A percentile compares a stretch with the other conserved stretches of the same genome.
These are phyloP conservation scores for Infundibulicybe gibba DNA, from an alignment of 768 basidiomycete genomes.

Conservation along the genomic window DNA sequence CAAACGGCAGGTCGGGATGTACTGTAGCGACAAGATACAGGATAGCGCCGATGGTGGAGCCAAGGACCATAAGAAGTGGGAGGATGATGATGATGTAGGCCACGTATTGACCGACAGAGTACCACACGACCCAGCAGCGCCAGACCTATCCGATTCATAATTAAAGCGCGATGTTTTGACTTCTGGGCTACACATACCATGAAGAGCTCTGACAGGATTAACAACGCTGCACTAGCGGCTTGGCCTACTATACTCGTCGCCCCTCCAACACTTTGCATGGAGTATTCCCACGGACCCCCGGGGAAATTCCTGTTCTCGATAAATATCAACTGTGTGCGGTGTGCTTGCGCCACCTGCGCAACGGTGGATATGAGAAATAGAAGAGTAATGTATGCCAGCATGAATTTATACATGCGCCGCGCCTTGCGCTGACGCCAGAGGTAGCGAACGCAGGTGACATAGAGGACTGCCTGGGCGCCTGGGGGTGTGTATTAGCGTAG, in stretches of 20 bases:
- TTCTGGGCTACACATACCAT: constrained; percentile 7
- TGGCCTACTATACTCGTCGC: constrained; percentile 6
- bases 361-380: constrained; percentile 3
- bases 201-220: constrained; percentile 20
- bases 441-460: too few species aligned
- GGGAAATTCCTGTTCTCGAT: constrained; percentile 9
- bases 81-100: too few species aligned
- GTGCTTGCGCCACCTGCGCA: constrained; percentile 1
- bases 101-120: too few species aligned
- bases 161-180: not conserved
- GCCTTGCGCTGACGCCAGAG: too few species aligned
- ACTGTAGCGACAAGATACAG: too few species aligned
- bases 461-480: too few species aligned
- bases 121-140: constrained; percentile 2
- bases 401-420: too few species aligned
- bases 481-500: too few species aligned
- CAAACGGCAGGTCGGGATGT: too few species aligned
- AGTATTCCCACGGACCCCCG: constrained; percentile 2
- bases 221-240: constrained; percentile 14
- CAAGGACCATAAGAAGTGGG: too few species aligned
- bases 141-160: not conserved
- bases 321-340: constrained; percentile 3
- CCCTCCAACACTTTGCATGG: too few species aligned
- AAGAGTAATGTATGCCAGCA: not conserved
- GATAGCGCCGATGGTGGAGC: too few species aligned